Conservation (phyloP, 305 asterid species). For the Fraxinus greggii region DNA sequence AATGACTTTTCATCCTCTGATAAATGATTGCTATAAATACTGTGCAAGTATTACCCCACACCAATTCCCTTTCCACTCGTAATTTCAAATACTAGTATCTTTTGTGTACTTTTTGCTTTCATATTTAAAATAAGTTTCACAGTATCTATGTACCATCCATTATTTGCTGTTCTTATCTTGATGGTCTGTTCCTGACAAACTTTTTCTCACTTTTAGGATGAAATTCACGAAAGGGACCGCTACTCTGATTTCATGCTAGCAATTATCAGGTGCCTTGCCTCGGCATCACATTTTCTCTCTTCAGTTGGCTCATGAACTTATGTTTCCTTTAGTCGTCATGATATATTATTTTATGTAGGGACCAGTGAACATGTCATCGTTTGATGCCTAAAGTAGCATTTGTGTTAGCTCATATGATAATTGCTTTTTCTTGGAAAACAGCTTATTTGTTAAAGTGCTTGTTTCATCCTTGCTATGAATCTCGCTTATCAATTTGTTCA, state of each 20-base stretch:
- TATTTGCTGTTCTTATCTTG: constrained; percentile 21
- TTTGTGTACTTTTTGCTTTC: constrained; percentile 11
- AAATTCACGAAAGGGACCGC: constrained; percentile 98
- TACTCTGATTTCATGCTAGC: constrained; percentile 96
- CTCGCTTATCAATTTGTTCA: background rate
- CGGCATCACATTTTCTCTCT: constrained; percentile 17
- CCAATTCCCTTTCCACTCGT: background rate
- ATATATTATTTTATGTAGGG: constrained; percentile 10
- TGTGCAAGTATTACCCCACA: background rate
- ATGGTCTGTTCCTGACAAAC: constrained; percentile 23
- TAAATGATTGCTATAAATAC: constrained; percentile 9
- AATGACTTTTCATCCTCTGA: constrained; percentile 4
- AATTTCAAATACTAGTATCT: constrained; percentile 10
- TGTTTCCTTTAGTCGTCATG: constrained; percentile 5
- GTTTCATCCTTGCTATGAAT: constrained; percentile 7
- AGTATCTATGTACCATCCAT: constrained; percentile 6
- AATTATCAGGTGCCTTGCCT: constrained; percentile 70
- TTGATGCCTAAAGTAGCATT: background rate
- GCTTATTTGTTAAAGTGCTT: constrained; percentile 3
- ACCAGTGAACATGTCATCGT: background rate
- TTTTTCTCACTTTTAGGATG: constrained; percentile 60
- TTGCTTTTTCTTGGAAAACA: constrained; percentile 1
- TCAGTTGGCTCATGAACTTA: constrained; percentile 9
- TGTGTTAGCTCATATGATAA: background rate
- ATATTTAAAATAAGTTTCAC: background rate